Conservation (phyloP, 2,329 filamentous ascomycete genomes). For the Mollisia scopiformis region DNA sequence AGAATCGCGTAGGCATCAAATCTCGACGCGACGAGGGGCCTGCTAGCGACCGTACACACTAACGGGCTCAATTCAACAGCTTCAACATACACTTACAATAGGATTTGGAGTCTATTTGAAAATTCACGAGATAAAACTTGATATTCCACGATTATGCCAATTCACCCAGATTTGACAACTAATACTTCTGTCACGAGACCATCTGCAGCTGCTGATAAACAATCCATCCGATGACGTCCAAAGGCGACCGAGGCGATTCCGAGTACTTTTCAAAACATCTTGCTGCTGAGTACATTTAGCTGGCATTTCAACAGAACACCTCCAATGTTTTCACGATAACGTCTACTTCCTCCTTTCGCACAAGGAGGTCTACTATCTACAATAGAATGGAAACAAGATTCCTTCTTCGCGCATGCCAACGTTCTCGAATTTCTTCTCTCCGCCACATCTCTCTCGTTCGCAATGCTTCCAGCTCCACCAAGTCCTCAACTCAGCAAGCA, state of each 20-base stretch:
- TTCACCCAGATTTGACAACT: not conserved
- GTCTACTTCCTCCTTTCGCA: not conserved
- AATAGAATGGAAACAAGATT: conserved; percentile 31
- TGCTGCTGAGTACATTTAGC: conserved; percentile 24
- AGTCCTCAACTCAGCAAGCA: conserved; percentile 31
- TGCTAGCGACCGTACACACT: conserved; percentile 4
- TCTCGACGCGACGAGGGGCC: conserved; percentile 28
- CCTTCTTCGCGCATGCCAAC: conserved; percentile 27
- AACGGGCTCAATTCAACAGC: not conserved
- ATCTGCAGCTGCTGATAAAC: conserved; percentile 20
- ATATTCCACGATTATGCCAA: not conserved
- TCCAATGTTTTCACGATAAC: conserved; percentile 31
- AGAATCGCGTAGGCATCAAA: conserved; percentile 25
- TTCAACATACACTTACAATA: not conserved
- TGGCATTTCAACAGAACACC: not conserved
- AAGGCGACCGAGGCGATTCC: conserved; percentile 4
- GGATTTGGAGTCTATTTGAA: not conserved
- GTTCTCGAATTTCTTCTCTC: conserved; percentile 20
- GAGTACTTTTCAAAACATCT: conserved; percentile 17
- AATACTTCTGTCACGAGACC: conserved; percentile 26
- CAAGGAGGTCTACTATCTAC: not conserved
- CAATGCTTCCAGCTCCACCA: conserved; percentile 15
- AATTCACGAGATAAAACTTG: not conserved
- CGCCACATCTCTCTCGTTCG: conserved; percentile 18
- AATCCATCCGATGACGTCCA: conserved; percentile 27